Evolutionary conservation across 805 yeast species (phyloP), one percentile per base, ranked within the genome.

Genomic region (Candida schatavii): DNA sequence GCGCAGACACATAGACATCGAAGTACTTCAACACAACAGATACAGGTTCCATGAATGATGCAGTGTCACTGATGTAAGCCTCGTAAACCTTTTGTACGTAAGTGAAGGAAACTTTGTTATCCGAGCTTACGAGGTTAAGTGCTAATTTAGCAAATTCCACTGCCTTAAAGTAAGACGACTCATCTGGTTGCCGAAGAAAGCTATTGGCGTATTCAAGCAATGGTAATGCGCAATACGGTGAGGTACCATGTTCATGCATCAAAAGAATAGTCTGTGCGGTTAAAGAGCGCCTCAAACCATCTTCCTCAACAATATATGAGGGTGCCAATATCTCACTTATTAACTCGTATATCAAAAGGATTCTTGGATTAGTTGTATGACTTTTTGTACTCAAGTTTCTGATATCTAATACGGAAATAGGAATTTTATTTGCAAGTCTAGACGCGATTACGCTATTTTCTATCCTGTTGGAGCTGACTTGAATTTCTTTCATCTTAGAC

Each of bases 71-170:
- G 26, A 70, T 60, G 45, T 75, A 77, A 22, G 61, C 48, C 46
- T 71, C 72, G 46, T 73, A 72, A 6, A 74, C 63, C 19, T 52
- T 53, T 42, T 65, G 65, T 28, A 64, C 62, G 37, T 64, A 56
- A 37, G 64, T 64, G 17, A 66, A 50, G 5, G 70, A 57, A 1
- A 67, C 55, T 2, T 61, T 58, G 2, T 61, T 54, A 21, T 56
- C 65, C 17, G 58, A 35, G 11, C 60, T 66, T n/a, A 72, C 51
- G 3, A 74, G 48, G 10, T 51, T 50, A 26, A 74, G 53, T 1
- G 76, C 75, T 15, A 71, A 55, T 35, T 62, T 67, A 6, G 68
- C 54, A 39, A 66, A 65, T 45, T 74, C 80, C 20, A 60, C 54
- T 0, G 78, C 72, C 14, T 64, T 60, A 11, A 59, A 48, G 18